These are phyloP conservation scores for Striga hermonthica DNA, from an alignment of 305 asterid species.

Conservation along the genomic window DNA sequence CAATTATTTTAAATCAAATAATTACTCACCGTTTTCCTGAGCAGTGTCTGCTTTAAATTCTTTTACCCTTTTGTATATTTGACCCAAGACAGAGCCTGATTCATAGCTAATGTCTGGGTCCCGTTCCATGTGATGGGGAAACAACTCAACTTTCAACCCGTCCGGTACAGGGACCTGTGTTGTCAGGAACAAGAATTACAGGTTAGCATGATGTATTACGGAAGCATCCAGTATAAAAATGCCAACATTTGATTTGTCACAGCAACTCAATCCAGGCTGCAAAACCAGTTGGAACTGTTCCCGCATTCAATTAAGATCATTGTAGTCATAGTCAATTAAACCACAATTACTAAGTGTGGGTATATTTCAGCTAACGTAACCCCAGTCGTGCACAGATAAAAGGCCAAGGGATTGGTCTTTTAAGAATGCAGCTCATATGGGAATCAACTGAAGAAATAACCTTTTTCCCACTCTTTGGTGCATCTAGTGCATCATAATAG, in stretches of 20 bases:
- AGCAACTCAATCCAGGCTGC: slow-evolving; percentile 1
- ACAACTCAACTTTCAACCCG: slow-evolving; percentile 43
- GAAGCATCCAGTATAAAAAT: neutral
- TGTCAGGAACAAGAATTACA: slow-evolving; percentile 5
- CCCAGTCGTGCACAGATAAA: too few species aligned
- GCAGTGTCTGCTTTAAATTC: slow-evolving; percentile 32
- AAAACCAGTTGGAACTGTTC: neutral
- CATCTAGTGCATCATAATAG: slow-evolving; percentile 82
- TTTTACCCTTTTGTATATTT: slow-evolving; percentile 47
- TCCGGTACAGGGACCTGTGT: slow-evolving; percentile 52
- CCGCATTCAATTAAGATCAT: neutral
- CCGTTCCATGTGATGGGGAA: slow-evolving; percentile 70
- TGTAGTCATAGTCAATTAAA: neutral
- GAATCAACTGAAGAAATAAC: slow-evolving; percentile 31
- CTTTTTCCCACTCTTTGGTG: slow-evolving; percentile 86
- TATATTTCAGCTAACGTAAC: neutral
- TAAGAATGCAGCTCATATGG: neutral
- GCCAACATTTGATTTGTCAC: slow-evolving; percentile 5
- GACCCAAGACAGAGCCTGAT: slow-evolving; percentile 63
- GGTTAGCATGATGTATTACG: slow-evolving; percentile 17
- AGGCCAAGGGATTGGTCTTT: too few species aligned
- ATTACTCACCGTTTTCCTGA: slow-evolving; percentile 40
- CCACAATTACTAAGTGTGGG: neutral
- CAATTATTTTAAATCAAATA: neutral
- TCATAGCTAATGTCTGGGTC: slow-evolving; percentile 32